phyloP scores from a whole-genome alignment of 768 basidiomycete genomes.

The Boletus tomentosulus region DNA sequence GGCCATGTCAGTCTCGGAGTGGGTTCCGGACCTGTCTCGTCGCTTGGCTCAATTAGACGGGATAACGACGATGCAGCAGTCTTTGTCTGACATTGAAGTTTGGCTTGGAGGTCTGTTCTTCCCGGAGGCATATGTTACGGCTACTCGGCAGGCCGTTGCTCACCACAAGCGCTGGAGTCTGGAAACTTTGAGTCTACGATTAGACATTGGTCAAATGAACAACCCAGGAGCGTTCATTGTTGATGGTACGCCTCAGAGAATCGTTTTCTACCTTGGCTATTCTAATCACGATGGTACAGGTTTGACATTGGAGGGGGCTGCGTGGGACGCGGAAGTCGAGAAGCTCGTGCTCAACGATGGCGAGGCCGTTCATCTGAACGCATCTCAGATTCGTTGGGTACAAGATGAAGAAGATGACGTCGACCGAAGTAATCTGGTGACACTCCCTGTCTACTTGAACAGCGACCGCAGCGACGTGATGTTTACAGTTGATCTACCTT shows the following conservation, averaged over 20 bases:
- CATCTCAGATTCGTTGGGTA: slow-evolving; percentile 87
- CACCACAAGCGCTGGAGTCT: slow-evolving; percentile 90
- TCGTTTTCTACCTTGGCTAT: not conserved
- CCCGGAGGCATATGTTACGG: slow-evolving; percentile 95
- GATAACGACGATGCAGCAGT: slow-evolving; percentile 52
- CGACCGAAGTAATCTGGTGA: slow-evolving; percentile 48
- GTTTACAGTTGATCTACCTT: slow-evolving; percentile 84
- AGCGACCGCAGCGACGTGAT: slow-evolving; percentile 83
- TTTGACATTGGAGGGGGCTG: slow-evolving; percentile 81
- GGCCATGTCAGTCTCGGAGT: slow-evolving; percentile 76
- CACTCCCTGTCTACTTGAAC: slow-evolving; percentile 91
- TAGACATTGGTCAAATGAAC: slow-evolving; percentile 79
- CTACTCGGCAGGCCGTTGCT: slow-evolving; percentile 92
- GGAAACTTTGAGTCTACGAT: slow-evolving; percentile 75
- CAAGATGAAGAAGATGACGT: slow-evolving; percentile 44
- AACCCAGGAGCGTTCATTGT: slow-evolving; percentile 80
- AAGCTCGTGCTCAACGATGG: slow-evolving; percentile 82
- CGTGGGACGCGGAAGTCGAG: slow-evolving; percentile 53
- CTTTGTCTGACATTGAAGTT: slow-evolving; percentile 67
- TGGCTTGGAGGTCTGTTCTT: slow-evolving; percentile 95
- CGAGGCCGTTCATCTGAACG: slow-evolving; percentile 67
- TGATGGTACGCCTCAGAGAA: slow-evolving; percentile 59
- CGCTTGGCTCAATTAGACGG: slow-evolving; percentile 80
- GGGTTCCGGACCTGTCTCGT: slow-evolving; percentile 77
- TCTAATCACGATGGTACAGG: slow-evolving; percentile 43